Conservation (phyloP, 331 rosid genomes). For the Malus hybrid region DNA sequence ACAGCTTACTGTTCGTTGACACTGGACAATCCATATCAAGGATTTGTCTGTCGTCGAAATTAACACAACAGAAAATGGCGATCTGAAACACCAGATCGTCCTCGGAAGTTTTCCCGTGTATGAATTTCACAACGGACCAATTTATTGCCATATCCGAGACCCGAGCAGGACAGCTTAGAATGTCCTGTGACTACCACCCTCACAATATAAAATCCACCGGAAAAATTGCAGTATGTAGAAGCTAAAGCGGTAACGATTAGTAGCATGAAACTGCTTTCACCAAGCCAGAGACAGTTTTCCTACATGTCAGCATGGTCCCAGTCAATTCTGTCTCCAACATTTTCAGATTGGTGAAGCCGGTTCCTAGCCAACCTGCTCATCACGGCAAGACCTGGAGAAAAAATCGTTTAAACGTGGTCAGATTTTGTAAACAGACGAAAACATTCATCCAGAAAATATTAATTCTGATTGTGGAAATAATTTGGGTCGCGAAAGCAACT, state of each 20-base stretch:
- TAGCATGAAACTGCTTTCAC: neutral
- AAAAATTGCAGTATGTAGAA: neutral
- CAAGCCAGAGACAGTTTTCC: neutral
- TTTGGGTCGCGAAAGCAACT: neutral
- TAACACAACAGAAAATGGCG: neutral
- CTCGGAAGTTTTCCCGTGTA: neutral
- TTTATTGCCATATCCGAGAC: neutral
- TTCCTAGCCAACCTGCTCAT: constrained; percentile 35
- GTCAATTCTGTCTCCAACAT: constrained; percentile 25
- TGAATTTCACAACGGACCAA: neutral
- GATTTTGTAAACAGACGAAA: neutral
- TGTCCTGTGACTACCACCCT: neutral
- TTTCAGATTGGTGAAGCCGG: constrained; percentile 27
- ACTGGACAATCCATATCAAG: neutral
- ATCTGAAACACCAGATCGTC: neutral
- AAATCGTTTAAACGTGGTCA: neutral
- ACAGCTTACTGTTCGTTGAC: neutral
- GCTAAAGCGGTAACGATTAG: neutral
- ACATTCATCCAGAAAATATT: neutral
- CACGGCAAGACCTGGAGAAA: constrained; percentile 31
- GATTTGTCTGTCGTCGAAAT: neutral
- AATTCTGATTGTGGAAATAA: neutral
- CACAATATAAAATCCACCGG: neutral
- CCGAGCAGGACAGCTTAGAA: constrained; percentile 1
- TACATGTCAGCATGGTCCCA: constrained; percentile 32